Conservation (phyloP, 139 green algal genomes). For the Chlamydomonas asymmetrica region DNA sequence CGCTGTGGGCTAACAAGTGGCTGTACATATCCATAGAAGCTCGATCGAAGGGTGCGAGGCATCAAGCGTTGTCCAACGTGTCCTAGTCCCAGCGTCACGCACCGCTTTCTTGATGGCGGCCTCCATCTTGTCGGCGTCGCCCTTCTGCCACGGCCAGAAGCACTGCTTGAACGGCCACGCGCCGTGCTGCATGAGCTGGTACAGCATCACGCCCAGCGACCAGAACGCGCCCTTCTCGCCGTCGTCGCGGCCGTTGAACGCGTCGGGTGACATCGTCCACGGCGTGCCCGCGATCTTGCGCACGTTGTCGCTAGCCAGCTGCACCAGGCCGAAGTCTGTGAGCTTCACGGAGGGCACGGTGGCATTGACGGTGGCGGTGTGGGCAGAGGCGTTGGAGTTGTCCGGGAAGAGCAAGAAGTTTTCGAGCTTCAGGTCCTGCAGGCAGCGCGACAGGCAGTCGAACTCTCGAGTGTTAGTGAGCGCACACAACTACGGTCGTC, state of each 20-base stretch:
- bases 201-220: constrained; percentile 31
- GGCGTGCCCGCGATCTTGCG: constrained; percentile 15
- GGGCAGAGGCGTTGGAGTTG: not conserved
- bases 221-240: constrained; percentile 30
- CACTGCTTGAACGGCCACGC: constrained; percentile 27
- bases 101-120: constrained; percentile 13
- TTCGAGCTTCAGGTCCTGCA: not conserved
- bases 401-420: not conserved
- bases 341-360: constrained; percentile 2
- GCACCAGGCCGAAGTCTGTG: constrained; percentile 19
- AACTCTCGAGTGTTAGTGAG: not conserved
- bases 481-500: not conserved
- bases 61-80: no score
- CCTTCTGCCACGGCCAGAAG: constrained; percentile 26
- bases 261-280: constrained; percentile 24
- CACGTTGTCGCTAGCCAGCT: constrained; percentile 15
- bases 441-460: not conserved
- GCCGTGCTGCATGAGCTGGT: constrained; percentile 33
- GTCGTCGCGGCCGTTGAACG: constrained; percentile 18
- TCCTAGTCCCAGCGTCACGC: no score
- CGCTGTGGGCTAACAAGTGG: no score
- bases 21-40: no score
- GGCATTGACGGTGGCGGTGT: constrained; percentile 18
- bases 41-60: no score
- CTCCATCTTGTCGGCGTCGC: constrained; percentile 8